Conservation (phyloP, 352 stramenopile genomes). For the Phytophthora idaei region DNA sequence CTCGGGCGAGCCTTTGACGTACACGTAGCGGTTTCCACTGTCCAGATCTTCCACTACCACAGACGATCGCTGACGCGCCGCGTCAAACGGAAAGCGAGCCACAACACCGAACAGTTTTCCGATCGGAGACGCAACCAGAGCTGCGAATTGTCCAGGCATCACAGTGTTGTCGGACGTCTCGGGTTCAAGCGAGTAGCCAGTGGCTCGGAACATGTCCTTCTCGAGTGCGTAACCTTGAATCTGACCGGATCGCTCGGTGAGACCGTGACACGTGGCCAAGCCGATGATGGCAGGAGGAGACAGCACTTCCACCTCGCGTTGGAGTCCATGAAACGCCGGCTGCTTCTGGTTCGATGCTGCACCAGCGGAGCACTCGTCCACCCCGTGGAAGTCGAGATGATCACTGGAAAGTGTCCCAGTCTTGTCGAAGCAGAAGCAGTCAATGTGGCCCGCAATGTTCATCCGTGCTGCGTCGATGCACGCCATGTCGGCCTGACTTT, state of each 20-base stretch:
- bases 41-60: conserved; percentile 78
- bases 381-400: conserved; percentile 72
- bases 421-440: conserved; percentile 88
- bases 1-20: conserved; percentile 76
- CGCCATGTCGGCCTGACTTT: conserved; percentile 51
- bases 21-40: conserved; percentile 60
- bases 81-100: conserved; percentile 78
- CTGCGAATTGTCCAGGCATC: conserved; percentile 44
- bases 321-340: conserved; percentile 52
- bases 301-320: conserved; percentile 74
- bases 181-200: conserved; percentile 66
- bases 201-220: conserved; percentile 74
- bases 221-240: conserved; percentile 77
- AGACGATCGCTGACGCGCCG: conserved; percentile 66
- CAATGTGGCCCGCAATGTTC: conserved; percentile 70
- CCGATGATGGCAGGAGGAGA: conserved; percentile 64
- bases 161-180: conserved; percentile 31
- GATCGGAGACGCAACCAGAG: conserved; percentile 71
- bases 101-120: conserved; percentile 73
- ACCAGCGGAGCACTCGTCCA: conserved; percentile 56
- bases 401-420: conserved; percentile 80
- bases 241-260: conserved; percentile 54
- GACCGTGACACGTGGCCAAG: conserved; percentile 70
- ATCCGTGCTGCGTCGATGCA: conserved; percentile 79
- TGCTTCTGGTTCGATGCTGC: conserved; percentile 18